These are phyloP conservation scores for Avicennia marina DNA, from an alignment of 257 asterid genomes.

Conservation along the genomic window DNA sequence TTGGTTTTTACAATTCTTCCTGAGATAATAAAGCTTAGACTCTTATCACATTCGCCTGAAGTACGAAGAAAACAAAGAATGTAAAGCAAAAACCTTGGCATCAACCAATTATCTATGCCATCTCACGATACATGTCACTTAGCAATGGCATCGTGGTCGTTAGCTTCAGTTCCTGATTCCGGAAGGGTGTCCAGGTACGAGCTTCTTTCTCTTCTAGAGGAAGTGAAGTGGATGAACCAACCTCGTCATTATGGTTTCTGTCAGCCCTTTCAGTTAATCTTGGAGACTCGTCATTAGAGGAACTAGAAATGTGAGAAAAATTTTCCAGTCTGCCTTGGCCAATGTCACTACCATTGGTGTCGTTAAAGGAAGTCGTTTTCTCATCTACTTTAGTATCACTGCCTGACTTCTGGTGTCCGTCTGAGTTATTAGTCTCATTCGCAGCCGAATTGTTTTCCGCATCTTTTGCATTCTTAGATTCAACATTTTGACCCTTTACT, in stretches of 20 bases:
- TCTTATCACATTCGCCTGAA: conserved; percentile 22
- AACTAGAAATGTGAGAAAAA: conserved; percentile 13
- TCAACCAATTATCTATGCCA: conserved; percentile 1
- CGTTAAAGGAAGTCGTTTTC: conserved; percentile 38
- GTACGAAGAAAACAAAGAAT: conserved; percentile 19
- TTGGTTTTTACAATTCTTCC: no score
- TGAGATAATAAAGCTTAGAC: conserved; percentile 12
- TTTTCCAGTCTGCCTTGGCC: neutral
- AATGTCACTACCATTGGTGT: conserved; percentile 33
- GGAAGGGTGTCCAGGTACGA: conserved; percentile 66
- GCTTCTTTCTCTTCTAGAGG: conserved; percentile 64
- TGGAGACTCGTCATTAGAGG: conserved; percentile 8
- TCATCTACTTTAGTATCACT: conserved; percentile 27
- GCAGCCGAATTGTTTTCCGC: conserved; percentile 21
- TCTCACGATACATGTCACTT: conserved; percentile 25
- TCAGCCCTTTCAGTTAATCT: neutral
- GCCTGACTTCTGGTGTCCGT: conserved; percentile 20
- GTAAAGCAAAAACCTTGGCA: conserved; percentile 8
- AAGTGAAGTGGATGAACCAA: conserved; percentile 37
- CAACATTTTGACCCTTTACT: conserved; percentile 19
- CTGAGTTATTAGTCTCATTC: conserved; percentile 12
- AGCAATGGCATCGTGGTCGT: conserved; percentile 45
- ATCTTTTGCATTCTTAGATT: conserved; percentile 9
- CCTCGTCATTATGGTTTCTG: conserved; percentile 21
- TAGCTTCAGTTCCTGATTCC: conserved; percentile 39